A percentile compares a stretch with the other conserved stretches of the same genome.
phyloP scores from a whole-genome alignment of 1,284 basidiomycete species.

The Cryptococcus sp. region DNA sequence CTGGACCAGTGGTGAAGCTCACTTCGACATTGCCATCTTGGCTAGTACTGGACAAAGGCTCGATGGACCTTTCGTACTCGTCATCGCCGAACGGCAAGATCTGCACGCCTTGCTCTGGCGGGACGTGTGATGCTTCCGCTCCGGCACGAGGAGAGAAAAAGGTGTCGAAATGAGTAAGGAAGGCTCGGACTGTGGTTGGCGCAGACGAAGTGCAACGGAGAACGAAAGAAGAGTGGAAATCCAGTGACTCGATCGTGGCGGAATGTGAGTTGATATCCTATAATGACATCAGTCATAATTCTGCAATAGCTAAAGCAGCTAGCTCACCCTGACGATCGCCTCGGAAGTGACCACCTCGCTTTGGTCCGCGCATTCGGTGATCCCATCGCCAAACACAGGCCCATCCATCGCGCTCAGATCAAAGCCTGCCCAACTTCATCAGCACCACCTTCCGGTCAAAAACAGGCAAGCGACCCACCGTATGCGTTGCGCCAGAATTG shows the following conservation, averaged over 20 bases:
- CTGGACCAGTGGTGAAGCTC: conserved; percentile 90
- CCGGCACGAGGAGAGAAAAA: conserved; percentile 73
- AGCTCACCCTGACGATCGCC: conserved; percentile 65
- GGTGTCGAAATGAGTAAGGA: conserved; percentile 92
- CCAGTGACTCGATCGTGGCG: conserved; percentile 68
- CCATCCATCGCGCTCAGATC: conserved; percentile 75
- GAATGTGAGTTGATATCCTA: conserved; percentile 72
- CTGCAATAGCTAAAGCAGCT: neutral
- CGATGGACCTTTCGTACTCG: conserved; percentile 29
- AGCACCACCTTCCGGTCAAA: neutral
- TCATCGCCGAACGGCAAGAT: conserved; percentile 37
- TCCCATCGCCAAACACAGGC: conserved; percentile 69
- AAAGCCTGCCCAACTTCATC: conserved; percentile 62
- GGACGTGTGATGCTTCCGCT: conserved; percentile 53
- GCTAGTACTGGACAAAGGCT: conserved; percentile 10
- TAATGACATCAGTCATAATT: neutral
- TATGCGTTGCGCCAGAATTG: conserved; percentile 91
- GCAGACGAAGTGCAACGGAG: conserved; percentile 64
- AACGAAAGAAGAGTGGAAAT: conserved; percentile 74
- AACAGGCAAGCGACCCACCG: conserved; percentile 58
- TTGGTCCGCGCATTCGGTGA: conserved; percentile 74
- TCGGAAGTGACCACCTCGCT: conserved; percentile 71
- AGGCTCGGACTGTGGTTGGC: conserved; percentile 70
- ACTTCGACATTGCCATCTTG: conserved; percentile 59
- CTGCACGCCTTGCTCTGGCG: conserved; percentile 49